Evolutionary conservation across 352 stramenopile species (phyloP), one percentile per base, ranked within the genome.

Genomic region (Globisporangium lucens): DNA sequence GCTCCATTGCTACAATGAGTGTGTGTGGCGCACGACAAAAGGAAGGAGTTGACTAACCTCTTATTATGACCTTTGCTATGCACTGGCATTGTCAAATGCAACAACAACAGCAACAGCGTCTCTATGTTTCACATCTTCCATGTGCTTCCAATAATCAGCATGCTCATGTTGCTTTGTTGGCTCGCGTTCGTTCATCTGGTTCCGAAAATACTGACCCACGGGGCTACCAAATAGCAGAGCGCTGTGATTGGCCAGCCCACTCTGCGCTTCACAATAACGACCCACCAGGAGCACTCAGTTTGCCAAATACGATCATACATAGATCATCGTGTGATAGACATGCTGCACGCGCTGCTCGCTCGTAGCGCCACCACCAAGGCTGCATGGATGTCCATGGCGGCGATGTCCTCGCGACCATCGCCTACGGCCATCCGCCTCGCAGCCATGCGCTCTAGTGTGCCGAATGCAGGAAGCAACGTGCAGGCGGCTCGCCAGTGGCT

Each of bases 221-320:
- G 43, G 43, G 43, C 4, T 51, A 24, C 43, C 43, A 46, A 46
- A 51, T 51, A 9, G 17, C 17, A 51, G 43, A 51, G 43, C 17
- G 43, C 43, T 51, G 17, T 51, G 43, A 51, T 51, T 51, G 33
- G 56, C 30, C n/a, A 9, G 33, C 10, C 56, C 38, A 46, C 38
- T 43, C 35, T 46, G 38, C 38, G 20, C 22, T 33, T 29, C 47
- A 55, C 20, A 61, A 69, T 73, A 74, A 63, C 76, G 75, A 78
- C 71, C 55, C 52, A 53, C 56, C 51, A n/a, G 80, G 68, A 78
- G 55, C 24, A 24, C 55, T 43, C 55, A 61, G 55, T 46, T 46
- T 20, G 38, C 30, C 29, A 69, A 30, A 56, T 65, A 83, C 74
- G 66, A 69, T 5, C 58, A 53, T 10, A 38, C 20, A 38, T 22